phyloP scores from a whole-genome alignment of 2,329 filamentous ascomycete genomes.

The Diplodia scrobiculata region DNA sequence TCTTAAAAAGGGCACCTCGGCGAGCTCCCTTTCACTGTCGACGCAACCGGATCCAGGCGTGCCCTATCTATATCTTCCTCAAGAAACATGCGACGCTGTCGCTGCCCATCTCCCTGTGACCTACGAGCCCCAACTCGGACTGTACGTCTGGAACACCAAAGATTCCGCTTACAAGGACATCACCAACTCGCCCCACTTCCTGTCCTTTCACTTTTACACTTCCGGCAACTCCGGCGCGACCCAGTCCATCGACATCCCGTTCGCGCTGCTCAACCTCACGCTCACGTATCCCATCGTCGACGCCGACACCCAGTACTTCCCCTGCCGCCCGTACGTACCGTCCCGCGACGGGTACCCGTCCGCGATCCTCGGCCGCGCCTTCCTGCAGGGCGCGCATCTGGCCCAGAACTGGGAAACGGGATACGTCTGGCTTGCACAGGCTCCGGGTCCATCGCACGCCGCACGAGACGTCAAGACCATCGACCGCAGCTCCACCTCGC shows the following conservation, averaged over 20 bases:
- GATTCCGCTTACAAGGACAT: conserved; percentile 44
- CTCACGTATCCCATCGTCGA: conserved; percentile 45
- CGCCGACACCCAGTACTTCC: conserved; percentile 47
- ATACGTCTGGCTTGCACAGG: background rate
- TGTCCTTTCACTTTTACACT: conserved; percentile 47
- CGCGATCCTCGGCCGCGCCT: conserved; percentile 48
- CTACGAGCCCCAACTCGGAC: conserved; percentile 32
- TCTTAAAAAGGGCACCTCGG: background rate
- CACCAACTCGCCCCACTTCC: conserved; percentile 48
- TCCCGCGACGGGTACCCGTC: background rate
- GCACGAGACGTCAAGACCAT: background rate
- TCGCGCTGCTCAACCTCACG: conserved; percentile 44
- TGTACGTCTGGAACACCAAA: conserved; percentile 39
- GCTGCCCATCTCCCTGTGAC: conserved; percentile 37
- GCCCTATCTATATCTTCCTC: conserved; percentile 38
- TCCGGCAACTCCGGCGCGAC: conserved; percentile 34
- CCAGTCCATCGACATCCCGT: conserved; percentile 50
- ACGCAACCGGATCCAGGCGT: conserved; percentile 34
- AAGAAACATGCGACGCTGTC: conserved; percentile 37
- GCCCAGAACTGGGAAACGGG: conserved; percentile 30
- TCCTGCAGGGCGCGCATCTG: conserved; percentile 53
- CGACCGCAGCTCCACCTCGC: background rate
- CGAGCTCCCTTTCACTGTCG: background rate
- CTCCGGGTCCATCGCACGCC: background rate
- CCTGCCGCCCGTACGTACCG: conserved; percentile 41